Conservation (phyloP, 768 basidiomycete species). For the Mycena polygramma region DNA sequence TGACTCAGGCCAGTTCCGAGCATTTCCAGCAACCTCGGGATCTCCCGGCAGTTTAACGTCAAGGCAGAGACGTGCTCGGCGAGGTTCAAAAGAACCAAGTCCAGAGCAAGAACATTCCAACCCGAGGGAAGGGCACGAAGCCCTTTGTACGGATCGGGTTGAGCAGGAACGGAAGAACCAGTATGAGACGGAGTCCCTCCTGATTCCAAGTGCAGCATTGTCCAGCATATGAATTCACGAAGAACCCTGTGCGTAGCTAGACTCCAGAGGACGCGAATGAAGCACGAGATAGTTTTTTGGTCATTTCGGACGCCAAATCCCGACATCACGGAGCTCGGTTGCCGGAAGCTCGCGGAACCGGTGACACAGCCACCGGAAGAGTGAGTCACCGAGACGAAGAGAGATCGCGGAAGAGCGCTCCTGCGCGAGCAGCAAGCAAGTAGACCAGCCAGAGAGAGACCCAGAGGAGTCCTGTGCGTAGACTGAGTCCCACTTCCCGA, state of each 20-base stretch:
- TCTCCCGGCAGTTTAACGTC: not conserved
- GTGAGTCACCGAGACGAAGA: slow-evolving; percentile 7
- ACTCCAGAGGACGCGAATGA: slow-evolving; percentile 4
- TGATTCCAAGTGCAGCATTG: not conserved
- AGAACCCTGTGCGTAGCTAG: slow-evolving; percentile 4
- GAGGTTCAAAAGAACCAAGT: not conserved
- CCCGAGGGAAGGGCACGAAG: not conserved
- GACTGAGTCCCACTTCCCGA: too few species aligned
- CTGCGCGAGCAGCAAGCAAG: too few species aligned
- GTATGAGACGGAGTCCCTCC: not conserved
- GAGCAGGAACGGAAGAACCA: not conserved
- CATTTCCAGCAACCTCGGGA: slow-evolving; percentile 4
- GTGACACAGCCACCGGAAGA: slow-evolving; percentile 4
- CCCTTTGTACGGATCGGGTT: slow-evolving; percentile 1
- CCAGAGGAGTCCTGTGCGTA: too few species aligned
- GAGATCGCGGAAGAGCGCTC: not conserved
- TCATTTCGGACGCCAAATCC: slow-evolving; percentile 12
- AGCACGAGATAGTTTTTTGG: slow-evolving; percentile 15
- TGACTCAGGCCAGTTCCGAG: slow-evolving; percentile 9
- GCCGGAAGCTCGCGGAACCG: slow-evolving; percentile 12
- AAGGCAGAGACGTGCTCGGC: not conserved
- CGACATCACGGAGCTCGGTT: slow-evolving; percentile 13
- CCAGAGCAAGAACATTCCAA: not conserved
- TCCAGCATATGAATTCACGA: not conserved
- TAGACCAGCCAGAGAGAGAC: too few species aligned